Evolutionary conservation across 140 eudicot species (phyloP), one percentile per base, ranked within the genome.

Genomic region (Flaveria floridana): DNA sequence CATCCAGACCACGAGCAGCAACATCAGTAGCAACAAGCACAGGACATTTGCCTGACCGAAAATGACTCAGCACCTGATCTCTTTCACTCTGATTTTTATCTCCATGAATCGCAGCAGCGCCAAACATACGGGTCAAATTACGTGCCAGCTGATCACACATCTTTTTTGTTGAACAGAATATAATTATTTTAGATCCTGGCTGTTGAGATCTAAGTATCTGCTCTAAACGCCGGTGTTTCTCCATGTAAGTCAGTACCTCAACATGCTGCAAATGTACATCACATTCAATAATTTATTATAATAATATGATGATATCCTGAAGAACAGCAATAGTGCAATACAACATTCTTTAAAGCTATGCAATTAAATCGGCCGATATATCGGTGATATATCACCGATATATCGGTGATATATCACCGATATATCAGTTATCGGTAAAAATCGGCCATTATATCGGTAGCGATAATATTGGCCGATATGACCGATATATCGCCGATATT

Each of bases 101-200:
- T 59, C 98, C 96, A 50, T 93, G 98, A 74, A 93, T 93, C n/a
- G 97, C 93, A 72, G 98, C 93, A 73, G 97, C 95, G 65, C 97
- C 93, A 80, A 86, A 93, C 12, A 57, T 87, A 23, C 86, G 96
- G 25, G 71, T 82, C 53, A 93, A 57, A 67, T 86, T 88, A 19
- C 89, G 91, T 3, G 98, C 85, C 75, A 93, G 91, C 63, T 68
- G 84, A 77, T 93, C 98, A 76, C 98, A 93, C 98, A 93, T 93
- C 77, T 82, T 93, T 82, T 93, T 93, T 0, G 98, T 93, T 53
- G 98, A 87, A 81, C 98, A 93, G 70, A 93, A 93, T 30, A 93
- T 88, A 15, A 93, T 88, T 5, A 93, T 86, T 80, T 86, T 93
- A 0, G 98, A 93, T 74, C 98, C 98, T 1, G 91, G 98, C 71